phyloP scores from a whole-genome alignment of 2,329 filamentous ascomycete species.

The Pyricularia pennisetigena region DNA sequence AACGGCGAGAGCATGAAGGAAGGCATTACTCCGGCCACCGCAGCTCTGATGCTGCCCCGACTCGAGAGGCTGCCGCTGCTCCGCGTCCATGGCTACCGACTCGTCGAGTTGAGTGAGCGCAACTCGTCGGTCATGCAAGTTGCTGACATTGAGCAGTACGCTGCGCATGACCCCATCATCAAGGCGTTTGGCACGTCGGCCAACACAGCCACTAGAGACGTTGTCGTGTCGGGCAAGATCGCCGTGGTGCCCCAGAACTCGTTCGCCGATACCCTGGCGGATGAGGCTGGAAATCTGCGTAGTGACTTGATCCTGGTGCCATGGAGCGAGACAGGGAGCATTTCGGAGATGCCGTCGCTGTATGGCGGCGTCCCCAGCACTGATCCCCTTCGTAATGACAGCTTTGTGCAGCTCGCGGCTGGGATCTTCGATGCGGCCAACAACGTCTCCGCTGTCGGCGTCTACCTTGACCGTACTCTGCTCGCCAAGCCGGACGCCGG shows the following conservation, averaged over 20 bases:
- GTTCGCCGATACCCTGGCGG: not conserved
- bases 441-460: not conserved
- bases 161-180: not conserved
- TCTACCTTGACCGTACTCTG: not conserved
- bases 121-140: not conserved
- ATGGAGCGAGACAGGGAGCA: not conserved
- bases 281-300: not conserved
- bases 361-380: not conserved
- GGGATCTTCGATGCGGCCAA: not conserved
- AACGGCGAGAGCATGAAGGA: constrained; percentile 1
- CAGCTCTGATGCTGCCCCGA: not conserved
- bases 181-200: not conserved
- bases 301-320: not conserved
- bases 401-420: not conserved
- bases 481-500: not conserved
- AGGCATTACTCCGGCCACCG: not conserved
- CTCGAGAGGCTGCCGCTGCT: not conserved
- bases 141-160: not conserved
- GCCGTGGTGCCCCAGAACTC: not conserved
- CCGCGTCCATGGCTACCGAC: not conserved
- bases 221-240: not conserved
- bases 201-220: not conserved
- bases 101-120: not conserved
- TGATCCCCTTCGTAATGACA: not conserved
- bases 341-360: not conserved